Conservation (phyloP, 352 stramenopile genomes). For the Peronospora belbahrii region DNA sequence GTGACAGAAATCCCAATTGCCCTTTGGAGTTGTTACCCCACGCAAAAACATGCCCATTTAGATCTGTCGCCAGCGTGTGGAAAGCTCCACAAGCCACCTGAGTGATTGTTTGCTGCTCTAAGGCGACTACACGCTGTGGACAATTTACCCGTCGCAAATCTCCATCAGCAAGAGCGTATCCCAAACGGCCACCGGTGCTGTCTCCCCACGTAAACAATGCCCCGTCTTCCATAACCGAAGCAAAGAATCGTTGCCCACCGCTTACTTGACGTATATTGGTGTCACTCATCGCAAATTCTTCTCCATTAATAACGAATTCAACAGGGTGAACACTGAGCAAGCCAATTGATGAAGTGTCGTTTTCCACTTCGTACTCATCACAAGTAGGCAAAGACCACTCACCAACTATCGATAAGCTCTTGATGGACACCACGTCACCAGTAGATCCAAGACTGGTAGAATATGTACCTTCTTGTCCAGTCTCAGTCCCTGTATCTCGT, state of each 20-base stretch:
- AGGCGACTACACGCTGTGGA: constrained; percentile 29
- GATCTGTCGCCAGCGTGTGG: constrained; percentile 58
- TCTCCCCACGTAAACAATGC: constrained; percentile 56
- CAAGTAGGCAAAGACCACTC: constrained; percentile 36
- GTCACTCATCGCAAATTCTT: not conserved
- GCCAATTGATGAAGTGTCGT: not conserved
- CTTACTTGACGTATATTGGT: constrained; percentile 31
- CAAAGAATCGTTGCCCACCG: constrained; percentile 54
- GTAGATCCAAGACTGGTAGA: not conserved
- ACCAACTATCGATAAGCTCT: constrained; percentile 33
- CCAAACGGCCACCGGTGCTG: constrained; percentile 47
- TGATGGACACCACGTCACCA: constrained; percentile 1
- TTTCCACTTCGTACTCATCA: not conserved
- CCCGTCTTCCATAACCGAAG: constrained; percentile 33
- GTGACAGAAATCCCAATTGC: constrained; percentile 38
- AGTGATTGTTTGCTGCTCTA: constrained; percentile 34
- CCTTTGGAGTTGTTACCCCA: constrained; percentile 56
- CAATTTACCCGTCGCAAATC: constrained; percentile 31
- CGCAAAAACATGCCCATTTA: constrained; percentile 68
- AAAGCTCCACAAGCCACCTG: constrained; percentile 64
- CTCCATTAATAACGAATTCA: constrained; percentile 12
- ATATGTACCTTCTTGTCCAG: constrained; percentile 7
- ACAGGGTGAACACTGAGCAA: constrained; percentile 13
- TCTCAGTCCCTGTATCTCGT: constrained; percentile 13
- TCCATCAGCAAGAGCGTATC: constrained; percentile 38